These are phyloP conservation scores for Solanum phureja DNA, from an alignment of 257 asterid species.

Conservation along the genomic window DNA sequence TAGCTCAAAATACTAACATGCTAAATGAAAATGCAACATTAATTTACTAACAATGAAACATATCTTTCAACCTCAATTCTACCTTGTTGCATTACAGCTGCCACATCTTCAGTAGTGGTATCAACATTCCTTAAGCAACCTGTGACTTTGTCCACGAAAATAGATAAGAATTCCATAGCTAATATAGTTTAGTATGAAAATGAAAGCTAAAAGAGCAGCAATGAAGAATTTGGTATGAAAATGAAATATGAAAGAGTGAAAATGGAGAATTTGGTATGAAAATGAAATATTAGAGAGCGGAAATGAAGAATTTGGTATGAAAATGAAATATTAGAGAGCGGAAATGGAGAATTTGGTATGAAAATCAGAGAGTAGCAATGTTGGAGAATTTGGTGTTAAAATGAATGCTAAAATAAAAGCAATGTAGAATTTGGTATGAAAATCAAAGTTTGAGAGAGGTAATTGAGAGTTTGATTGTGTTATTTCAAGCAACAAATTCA, in stretches of 20 bases:
- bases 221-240: background rate
- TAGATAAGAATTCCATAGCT: background rate
- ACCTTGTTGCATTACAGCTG: background rate
- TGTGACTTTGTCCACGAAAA: background rate
- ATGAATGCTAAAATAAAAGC: too few species aligned
- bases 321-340: too few species aligned
- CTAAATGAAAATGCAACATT: too few species aligned
- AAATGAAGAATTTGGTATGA: too few species aligned
- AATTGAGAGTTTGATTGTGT: background rate
- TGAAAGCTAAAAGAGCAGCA: background rate
- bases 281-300: too few species aligned
- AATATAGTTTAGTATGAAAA: background rate
- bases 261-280: background rate
- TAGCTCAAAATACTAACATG: too few species aligned
- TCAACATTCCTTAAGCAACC: background rate
- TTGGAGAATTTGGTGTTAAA: too few species aligned
- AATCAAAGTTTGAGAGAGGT: too few species aligned
- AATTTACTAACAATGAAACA: background rate
- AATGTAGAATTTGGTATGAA: too few species aligned
- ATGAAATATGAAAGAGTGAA: background rate
- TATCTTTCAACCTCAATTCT: background rate
- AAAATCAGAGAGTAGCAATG: too few species aligned
- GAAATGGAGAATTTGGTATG: too few species aligned
- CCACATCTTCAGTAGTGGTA: background rate
- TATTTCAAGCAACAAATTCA: background rate